phyloP scores from a whole-genome alignment of 352 stramenopile genomes.

The Plasmopara muralis region DNA sequence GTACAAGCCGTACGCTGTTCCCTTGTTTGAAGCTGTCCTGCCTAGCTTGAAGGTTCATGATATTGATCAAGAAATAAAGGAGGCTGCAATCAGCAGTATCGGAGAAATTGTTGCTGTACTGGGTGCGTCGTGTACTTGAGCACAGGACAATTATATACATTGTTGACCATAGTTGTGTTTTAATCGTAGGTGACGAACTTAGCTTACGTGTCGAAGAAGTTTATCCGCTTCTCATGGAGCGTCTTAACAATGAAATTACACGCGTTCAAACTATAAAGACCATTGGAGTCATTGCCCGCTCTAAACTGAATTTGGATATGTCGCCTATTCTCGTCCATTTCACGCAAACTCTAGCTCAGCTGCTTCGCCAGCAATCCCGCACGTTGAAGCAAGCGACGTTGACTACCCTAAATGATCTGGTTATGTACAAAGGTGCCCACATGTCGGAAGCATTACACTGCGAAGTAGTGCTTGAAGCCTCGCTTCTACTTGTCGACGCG shows the following conservation, averaged over 20 bases:
- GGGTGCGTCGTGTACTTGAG: constrained; percentile 23
- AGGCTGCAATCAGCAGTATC: constrained; percentile 90
- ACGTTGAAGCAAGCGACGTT: constrained; percentile 92
- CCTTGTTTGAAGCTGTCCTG: constrained; percentile 90
- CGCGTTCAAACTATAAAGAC: constrained; percentile 95
- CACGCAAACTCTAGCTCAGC: constrained; percentile 79
- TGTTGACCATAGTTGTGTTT: constrained; percentile 10
- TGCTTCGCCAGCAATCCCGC: constrained; percentile 94
- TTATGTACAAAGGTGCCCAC: constrained; percentile 66
- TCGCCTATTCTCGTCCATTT: constrained; percentile 86
- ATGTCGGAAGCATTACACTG: constrained; percentile 80
- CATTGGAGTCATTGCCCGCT: constrained; percentile 85
- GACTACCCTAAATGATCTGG: constrained; percentile 88
- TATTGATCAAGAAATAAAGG: constrained; percentile 99
- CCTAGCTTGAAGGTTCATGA: constrained; percentile 94
- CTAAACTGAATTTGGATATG: constrained; percentile 86
- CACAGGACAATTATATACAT: constrained; percentile 1
- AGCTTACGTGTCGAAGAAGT: constrained; percentile 69
- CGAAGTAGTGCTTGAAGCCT: constrained; percentile 87
- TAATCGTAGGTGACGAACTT: constrained; percentile 69
- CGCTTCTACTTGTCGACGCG: constrained; percentile 89
- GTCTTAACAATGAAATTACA: constrained; percentile 97
- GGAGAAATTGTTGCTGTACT: constrained; percentile 82
- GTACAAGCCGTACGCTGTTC: constrained; percentile 56
- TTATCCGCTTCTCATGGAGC: constrained; percentile 91